Conservation (phyloP, 129 eudicot genomes). For the Pseudognaphalium luteoalbum region DNA sequence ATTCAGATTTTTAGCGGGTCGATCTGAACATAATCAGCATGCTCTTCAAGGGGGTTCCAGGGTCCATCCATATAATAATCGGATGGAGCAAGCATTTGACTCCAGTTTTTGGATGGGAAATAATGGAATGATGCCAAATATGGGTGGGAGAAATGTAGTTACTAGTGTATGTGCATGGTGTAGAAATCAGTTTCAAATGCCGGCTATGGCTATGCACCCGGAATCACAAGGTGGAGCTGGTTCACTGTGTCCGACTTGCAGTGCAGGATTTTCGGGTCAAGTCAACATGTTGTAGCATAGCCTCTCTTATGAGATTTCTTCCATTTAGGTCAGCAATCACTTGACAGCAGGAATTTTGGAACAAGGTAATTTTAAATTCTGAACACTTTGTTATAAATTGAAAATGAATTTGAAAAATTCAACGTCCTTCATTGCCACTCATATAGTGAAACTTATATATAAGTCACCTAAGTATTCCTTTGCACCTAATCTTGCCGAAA, state of each 20-base stretch:
- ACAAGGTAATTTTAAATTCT: slow-evolving; percentile 18
- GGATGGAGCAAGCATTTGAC: slow-evolving; percentile 57
- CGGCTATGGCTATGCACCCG: slow-evolving; percentile 43
- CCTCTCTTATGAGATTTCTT: slow-evolving; percentile 4
- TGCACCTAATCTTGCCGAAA: no score
- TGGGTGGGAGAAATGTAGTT: slow-evolving; percentile 41
- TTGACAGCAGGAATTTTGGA: slow-evolving; percentile 15
- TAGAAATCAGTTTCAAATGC: slow-evolving; percentile 63
- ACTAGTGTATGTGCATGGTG: slow-evolving; percentile 76
- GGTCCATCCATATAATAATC: slow-evolving; percentile 30
- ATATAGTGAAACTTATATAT: no score
- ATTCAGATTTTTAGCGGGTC: slow-evolving; percentile 63
- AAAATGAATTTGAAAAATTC: no score
- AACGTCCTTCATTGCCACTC: no score
- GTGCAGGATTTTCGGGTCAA: slow-evolving; percentile 57
- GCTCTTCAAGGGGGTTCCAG: slow-evolving; percentile 50
- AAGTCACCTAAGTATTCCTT: no score
- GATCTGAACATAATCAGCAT: slow-evolving; percentile 48
- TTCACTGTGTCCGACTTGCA: slow-evolving; percentile 71
- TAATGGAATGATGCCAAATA: slow-evolving; percentile 49
- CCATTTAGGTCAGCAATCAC: slow-evolving; percentile 12
- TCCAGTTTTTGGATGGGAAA: slow-evolving; percentile 68
- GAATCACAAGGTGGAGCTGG: slow-evolving; percentile 63
- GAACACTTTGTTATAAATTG: not conserved
- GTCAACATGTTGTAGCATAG: slow-evolving; percentile 50